A percentile compares a stretch with the other conserved stretches of the same genome.
phyloP scores from a whole-genome alignment of 768 basidiomycete genomes.

The Pulveroboletus sp. region DNA sequence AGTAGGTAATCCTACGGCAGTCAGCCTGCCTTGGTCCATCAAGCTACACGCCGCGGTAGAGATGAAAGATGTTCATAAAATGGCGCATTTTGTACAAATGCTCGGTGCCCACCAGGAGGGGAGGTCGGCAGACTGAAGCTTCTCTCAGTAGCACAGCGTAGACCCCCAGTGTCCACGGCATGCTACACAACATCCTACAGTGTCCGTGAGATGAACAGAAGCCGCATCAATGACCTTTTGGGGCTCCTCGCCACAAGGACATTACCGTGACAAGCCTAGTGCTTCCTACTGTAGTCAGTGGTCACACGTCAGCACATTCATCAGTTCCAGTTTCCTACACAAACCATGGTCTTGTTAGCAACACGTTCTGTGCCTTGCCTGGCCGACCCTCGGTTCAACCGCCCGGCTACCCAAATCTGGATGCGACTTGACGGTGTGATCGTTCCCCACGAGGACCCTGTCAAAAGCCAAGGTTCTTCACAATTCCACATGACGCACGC shows the following conservation, averaged over 20 bases:
- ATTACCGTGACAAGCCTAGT: conserved; percentile 12
- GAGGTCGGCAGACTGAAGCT: conserved; percentile 6
- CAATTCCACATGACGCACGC: conserved; percentile 22
- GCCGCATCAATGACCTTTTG: conserved; percentile 2
- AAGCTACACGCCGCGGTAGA: conserved; percentile 20
- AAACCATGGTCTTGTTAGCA: conserved; percentile 14
- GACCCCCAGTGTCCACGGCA: conserved; percentile 1
- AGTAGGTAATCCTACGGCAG: conserved; percentile 9
- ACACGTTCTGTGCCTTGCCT: conserved; percentile 18
- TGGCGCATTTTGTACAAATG: conserved; percentile 5
- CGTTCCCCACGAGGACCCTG: conserved; percentile 20
- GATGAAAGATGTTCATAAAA: conserved; percentile 19
- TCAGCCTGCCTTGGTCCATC: conserved; percentile 11
- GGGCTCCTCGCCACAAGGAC: conserved; percentile 1
- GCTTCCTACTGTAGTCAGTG: conserved; percentile 4
- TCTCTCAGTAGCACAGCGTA: conserved; percentile 1
- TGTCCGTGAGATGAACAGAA: conserved; percentile 8
- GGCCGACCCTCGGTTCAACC: conserved; percentile 9
- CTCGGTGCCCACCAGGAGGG: conserved; percentile 13
- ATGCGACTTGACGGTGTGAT: conserved; percentile 18
- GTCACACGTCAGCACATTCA: conserved; percentile 20
- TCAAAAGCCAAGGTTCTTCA: conserved; percentile 8
- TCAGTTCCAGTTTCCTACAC: conserved; percentile 14
- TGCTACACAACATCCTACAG: conserved; percentile 7
- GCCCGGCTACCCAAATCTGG: conserved; percentile 21